A percentile compares a stretch with the other conserved stretches of the same genome.
These are phyloP conservation scores for Wallemia hederae DNA, from an alignment of 1,284 basidiomycete species.

Conservation along the genomic window DNA sequence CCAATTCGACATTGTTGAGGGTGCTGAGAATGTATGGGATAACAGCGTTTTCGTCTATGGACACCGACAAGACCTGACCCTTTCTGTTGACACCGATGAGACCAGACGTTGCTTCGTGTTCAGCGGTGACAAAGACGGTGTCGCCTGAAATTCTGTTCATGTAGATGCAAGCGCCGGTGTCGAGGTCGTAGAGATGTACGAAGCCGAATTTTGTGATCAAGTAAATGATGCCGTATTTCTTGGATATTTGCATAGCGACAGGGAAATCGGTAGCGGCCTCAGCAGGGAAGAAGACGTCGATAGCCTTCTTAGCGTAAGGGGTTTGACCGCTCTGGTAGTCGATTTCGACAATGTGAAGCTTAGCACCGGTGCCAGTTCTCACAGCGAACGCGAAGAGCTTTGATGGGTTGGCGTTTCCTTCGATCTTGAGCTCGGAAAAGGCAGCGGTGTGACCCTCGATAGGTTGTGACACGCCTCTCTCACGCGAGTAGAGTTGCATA, in stretches of 20 bases:
- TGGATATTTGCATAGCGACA: constrained; percentile 98
- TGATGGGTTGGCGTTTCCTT: constrained; percentile 48
- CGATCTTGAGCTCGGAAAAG: constrained; percentile 72
- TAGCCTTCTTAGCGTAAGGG: constrained; percentile 89
- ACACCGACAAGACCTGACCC: constrained; percentile 90
- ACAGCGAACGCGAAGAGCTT: constrained; percentile 94
- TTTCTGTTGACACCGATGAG: constrained; percentile 99
- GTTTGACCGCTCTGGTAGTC: constrained; percentile 87
- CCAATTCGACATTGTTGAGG: constrained; percentile 89
- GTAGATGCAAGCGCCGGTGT: constrained; percentile 94
- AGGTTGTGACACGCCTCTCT: constrained; percentile 79
- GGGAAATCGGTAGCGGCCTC: constrained; percentile 98
- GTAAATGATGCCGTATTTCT: constrained; percentile 89
- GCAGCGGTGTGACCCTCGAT: constrained; percentile 97
- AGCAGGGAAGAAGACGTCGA: constrained; percentile 97
- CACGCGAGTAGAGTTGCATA: constrained; percentile 72
- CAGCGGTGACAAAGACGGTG: constrained; percentile 95
- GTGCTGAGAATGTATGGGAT: constrained; percentile 82
- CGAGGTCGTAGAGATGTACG: constrained; percentile 96
- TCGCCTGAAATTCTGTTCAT: constrained; percentile 99
- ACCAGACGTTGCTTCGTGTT: constrained; percentile 76
- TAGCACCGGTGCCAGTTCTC: constrained; percentile 79
- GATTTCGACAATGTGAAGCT: constrained; percentile 97
- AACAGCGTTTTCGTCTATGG: constrained; percentile 83
- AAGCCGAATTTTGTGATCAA: constrained; percentile 98